A percentile compares a stretch with the other conserved stretches of the same genome.
Evolutionary conservation across 2,329 filamentous ascomycete species (phyloP).

Genomic region (Alternaria sp.): DNA sequence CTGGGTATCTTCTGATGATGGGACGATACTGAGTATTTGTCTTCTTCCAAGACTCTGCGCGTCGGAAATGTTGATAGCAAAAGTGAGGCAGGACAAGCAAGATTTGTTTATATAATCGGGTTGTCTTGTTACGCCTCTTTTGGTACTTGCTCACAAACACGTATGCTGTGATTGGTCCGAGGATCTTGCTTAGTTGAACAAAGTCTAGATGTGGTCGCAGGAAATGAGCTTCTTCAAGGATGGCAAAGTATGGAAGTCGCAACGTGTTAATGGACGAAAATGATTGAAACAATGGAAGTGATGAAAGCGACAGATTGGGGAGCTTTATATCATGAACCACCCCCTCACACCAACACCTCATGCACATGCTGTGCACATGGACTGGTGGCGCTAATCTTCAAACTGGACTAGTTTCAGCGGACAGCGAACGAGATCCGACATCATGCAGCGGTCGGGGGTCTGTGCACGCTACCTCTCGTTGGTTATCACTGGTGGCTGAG

Average conservation of each 20-base stretch:
- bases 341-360: conserved; percentile 4
- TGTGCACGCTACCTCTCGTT: neutral
- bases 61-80: neutral
- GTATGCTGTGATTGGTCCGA: conserved; percentile 28
- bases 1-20: neutral
- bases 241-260: neutral
- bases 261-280: neutral
- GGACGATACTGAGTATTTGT: neutral
- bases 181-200: conserved; percentile 13
- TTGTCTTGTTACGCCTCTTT: conserved; percentile 10
- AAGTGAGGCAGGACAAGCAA: neutral
- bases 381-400: conserved; percentile 1
- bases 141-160: conserved; percentile 32
- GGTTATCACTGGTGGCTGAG: neutral
- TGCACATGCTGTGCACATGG: neutral
- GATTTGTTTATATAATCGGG: conserved; percentile 12
- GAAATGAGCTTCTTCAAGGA: neutral
- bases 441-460: neutral
- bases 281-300: neutral
- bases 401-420: conserved; percentile 1
- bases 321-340: neutral
- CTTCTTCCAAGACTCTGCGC: neutral
- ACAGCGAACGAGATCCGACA: conserved; percentile 3
- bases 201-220: neutral
- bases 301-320: neutral